These are phyloP conservation scores for Raphanus sativus DNA, from an alignment of 345 rosid species.

Conservation along the genomic window DNA sequence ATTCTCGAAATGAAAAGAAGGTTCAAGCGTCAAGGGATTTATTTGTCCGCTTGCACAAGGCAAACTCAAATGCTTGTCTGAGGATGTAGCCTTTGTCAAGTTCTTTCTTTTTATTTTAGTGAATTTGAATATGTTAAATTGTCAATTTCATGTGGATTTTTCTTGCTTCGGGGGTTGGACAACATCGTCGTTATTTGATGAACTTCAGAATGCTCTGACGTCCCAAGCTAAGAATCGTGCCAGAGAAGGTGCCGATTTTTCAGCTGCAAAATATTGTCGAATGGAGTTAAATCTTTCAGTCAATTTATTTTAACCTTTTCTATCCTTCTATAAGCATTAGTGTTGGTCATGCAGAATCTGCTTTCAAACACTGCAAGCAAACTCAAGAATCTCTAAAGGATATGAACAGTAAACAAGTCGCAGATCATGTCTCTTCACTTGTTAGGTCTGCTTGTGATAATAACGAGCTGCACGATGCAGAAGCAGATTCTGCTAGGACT, in stretches of 20 bases:
- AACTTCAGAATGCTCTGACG: conserved; percentile 67
- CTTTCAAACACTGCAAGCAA: conserved; percentile 41
- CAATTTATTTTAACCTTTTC: no score
- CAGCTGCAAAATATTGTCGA: no score
- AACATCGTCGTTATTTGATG: conserved; percentile 69
- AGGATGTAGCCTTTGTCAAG: conserved; percentile 49
- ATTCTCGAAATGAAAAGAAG: conserved; percentile 64
- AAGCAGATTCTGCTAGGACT: conserved; percentile 59
- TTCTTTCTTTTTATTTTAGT: neutral
- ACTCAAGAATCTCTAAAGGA: conserved; percentile 54
- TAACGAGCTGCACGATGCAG: conserved; percentile 73
- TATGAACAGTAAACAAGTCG: conserved; percentile 58
- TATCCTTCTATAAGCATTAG: neutral
- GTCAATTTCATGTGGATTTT: conserved; percentile 23
- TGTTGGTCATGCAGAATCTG: no score
- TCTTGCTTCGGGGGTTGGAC: conserved; percentile 61
- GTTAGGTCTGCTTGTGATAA: conserved; percentile 57
- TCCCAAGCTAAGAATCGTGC: conserved; percentile 33
- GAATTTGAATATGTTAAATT: neutral
- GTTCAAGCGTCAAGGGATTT: conserved; percentile 59
- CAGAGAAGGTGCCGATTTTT: no score
- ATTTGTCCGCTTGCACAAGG: conserved; percentile 82
- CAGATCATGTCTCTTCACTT: conserved; percentile 45
- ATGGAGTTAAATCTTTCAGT: no score
- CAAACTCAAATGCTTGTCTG: conserved; percentile 68